Percentiles rank a stretch among this genome's conserved stretches.
Evolutionary conservation across 1,284 basidiomycete genomes (phyloP).

Genomic region (Cutaneotrichosporon spelunceum): DNA sequence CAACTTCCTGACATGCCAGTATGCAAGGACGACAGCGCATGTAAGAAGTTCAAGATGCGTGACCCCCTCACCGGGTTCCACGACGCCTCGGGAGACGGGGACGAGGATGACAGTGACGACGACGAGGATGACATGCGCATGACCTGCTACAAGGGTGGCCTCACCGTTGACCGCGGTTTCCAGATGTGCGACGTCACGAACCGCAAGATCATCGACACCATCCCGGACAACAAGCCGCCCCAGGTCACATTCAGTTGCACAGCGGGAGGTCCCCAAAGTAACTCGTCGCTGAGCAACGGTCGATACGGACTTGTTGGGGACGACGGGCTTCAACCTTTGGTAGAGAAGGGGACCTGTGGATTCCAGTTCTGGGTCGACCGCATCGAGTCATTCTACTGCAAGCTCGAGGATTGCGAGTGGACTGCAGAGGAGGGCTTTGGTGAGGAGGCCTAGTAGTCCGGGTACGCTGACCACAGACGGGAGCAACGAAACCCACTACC

Average conservation of each 20-base stretch:
- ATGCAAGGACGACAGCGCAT: conserved; percentile 75
- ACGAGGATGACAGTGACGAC: conserved; percentile 51
- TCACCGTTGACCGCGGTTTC: conserved; percentile 85
- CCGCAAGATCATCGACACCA: conserved; percentile 82
- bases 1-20: conserved; percentile 56
- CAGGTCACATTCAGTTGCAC: conserved; percentile 92
- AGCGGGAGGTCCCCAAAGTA: conserved; percentile 35
- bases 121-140: conserved; percentile 59
- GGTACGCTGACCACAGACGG: conserved; percentile 49
- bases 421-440: conserved; percentile 35
- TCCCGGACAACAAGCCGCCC: conserved; percentile 74
- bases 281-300: conserved; percentile 10
- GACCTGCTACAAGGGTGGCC: conserved; percentile 89
- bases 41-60: conserved; percentile 67
- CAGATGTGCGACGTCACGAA: conserved; percentile 98
- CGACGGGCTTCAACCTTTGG: background rate
- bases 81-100: conserved; percentile 41
- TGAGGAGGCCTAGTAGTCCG: conserved; percentile 13
- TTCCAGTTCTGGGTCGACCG: conserved; percentile 98
- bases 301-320: conserved; percentile 7
- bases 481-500: conserved; percentile 67
- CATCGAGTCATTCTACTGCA: conserved; percentile 94
- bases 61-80: conserved; percentile 30
- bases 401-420: conserved; percentile 59
- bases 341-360: conserved; percentile 60